These are phyloP conservation scores for Begonia masoniana DNA, from an alignment of 306 rosid species.

Conservation along the genomic window DNA sequence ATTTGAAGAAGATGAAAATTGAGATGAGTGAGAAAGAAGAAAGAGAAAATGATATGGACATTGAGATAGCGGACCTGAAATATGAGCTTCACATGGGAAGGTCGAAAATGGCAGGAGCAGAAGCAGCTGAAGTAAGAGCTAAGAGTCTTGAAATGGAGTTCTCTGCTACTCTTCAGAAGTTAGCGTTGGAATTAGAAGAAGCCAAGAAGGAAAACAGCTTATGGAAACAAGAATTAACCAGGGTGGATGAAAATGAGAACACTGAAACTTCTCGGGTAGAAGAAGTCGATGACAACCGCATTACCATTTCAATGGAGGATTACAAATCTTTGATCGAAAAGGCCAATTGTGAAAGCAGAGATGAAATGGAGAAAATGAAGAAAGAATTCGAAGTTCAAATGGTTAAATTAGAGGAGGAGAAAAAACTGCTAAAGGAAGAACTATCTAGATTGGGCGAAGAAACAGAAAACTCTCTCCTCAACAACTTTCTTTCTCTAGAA, in stretches of 20 bases:
- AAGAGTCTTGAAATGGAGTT: slow-evolving; percentile 15
- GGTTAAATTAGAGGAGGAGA: slow-evolving; percentile 28
- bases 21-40: slow-evolving; percentile 26
- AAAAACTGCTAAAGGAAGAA: slow-evolving; percentile 12
- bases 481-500: not conserved
- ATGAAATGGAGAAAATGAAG: slow-evolving; percentile 41
- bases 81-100: slow-evolving; percentile 40
- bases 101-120: slow-evolving; percentile 19
- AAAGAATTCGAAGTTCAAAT: slow-evolving; percentile 46
- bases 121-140: slow-evolving; percentile 23
- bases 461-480: slow-evolving; percentile 9
- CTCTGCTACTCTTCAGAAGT: slow-evolving; percentile 21
- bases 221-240: slow-evolving; percentile 10
- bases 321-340: slow-evolving; percentile 13
- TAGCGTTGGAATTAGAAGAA: slow-evolving; percentile 20
- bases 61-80: slow-evolving; percentile 42
- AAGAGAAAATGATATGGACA: slow-evolving; percentile 24
- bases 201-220: slow-evolving; percentile 17
- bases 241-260: slow-evolving; percentile 8
- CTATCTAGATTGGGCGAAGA: slow-evolving; percentile 12
- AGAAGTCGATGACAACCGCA: too few species aligned
- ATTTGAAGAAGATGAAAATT: slow-evolving; percentile 22
- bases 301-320: slow-evolving; percentile 25
- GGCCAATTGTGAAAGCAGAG: slow-evolving; percentile 2
- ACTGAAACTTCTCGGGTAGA: slow-evolving; percentile 1